These are phyloP conservation scores for Microcyclosporella mali DNA, from an alignment of 2,329 filamentous ascomycete genomes.

Conservation along the genomic window DNA sequence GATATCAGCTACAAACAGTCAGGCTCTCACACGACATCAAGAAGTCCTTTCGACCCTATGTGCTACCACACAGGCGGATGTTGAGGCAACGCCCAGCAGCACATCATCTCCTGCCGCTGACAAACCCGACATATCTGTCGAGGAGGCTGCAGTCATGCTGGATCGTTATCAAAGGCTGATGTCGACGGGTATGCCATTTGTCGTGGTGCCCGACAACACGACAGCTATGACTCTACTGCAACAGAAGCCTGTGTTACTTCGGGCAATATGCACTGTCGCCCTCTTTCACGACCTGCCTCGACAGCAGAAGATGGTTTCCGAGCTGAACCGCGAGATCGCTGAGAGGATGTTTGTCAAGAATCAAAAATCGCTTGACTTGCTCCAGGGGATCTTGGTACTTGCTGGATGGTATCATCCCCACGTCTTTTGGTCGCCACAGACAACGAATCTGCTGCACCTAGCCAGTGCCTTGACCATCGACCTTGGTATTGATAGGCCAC, in stretches of 20 bases:
- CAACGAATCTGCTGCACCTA: slow-evolving; percentile 26
- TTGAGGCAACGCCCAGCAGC: not conserved
- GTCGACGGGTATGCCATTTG: slow-evolving; percentile 24
- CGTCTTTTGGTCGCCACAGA: slow-evolving; percentile 25
- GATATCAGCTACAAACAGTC: slow-evolving; percentile 6
- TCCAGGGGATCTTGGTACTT: slow-evolving; percentile 23
- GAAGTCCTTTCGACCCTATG: slow-evolving; percentile 5
- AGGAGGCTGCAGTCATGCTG: slow-evolving; percentile 24
- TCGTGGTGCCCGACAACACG: slow-evolving; percentile 17
- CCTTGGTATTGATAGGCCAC: slow-evolving; percentile 23
- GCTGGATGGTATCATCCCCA: slow-evolving; percentile 27
- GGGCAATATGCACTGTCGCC: slow-evolving; percentile 26
- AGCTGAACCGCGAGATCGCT: slow-evolving; percentile 26
- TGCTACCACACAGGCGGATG: not conserved
- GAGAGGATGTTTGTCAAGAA: slow-evolving; percentile 27
- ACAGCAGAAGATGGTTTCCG: slow-evolving; percentile 23
- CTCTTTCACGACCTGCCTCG: slow-evolving; percentile 25
- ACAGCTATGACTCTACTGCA: slow-evolving; percentile 20
- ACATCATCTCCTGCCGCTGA: not conserved
- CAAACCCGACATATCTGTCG: not conserved
- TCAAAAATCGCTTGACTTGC: slow-evolving; percentile 26
- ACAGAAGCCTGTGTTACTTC: slow-evolving; percentile 25
- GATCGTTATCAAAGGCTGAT: slow-evolving; percentile 25
- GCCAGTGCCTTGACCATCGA: slow-evolving; percentile 25
- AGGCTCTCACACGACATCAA: slow-evolving; percentile 1